Base-by-base conservation (phyloP, 2,329 filamentous ascomycete genomes). In the Arthrobotrys sphaeroides region DNA sequence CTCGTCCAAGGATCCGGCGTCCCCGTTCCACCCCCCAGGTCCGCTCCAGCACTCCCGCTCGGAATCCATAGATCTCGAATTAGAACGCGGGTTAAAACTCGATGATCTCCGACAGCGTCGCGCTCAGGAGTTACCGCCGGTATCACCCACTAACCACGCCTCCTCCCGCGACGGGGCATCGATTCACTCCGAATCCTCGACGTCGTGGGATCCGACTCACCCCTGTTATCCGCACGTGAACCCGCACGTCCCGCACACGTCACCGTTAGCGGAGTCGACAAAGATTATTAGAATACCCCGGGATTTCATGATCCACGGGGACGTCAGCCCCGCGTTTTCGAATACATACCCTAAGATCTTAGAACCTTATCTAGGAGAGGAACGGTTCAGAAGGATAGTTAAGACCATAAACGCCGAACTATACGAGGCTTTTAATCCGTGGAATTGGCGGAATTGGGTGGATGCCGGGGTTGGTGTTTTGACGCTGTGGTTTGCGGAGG, bases 311-410 rank as follows among this genome's bases (percentile, higher is more conserved):
- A 83, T 94, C 28, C 88, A 90, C 75, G 95, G 94, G 36, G 95
- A 99, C 82, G 84, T 97, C 26, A 94, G 94, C 0, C 95, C 95
- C 0, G 93, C 94, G 0, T 98, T 96, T 81, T 95, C 92, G 13
- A 97, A 98, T 80, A 85, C 97, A 1, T 99, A 99, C 80, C 95
- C 95, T 0, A 95, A 99, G 81, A 96, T 99, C 70, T 85, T 99
- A 5, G 94, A 97, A 78, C 92, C 93, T 0, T 88, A 94, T 31
- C 84, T 99, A 45, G 87, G 88, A 0, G 95, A 99, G 82, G 90
- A 90, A 73, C 92, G 96, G 79, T 99, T 99, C 81, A 89, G 95
- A 2, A 86, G 86, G 9, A 84, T 98, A 28, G 88, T 99, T 66
- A 89, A 93, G 73, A 91, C 90, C 80, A 86, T 98, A 64, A 99